These are phyloP conservation scores for Taxawa tesnikishii DNA, from an alignment of 2,329 filamentous ascomycete genomes.

Conservation along the genomic window DNA sequence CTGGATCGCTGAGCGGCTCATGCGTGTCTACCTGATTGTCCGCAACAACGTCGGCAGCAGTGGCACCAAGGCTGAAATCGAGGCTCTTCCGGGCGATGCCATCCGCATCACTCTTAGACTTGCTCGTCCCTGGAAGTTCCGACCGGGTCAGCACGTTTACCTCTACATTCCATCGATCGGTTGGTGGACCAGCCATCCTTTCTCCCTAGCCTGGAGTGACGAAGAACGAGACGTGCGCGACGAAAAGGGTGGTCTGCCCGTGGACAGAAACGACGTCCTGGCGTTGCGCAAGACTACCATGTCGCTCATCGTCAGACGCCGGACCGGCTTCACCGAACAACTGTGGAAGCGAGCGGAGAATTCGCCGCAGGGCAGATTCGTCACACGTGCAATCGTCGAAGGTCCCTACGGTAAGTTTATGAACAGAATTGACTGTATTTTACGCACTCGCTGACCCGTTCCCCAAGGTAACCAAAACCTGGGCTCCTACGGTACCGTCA, in stretches of 20 bases:
- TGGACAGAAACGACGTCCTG: conserved; percentile 39
- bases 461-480: conserved; percentile 38
- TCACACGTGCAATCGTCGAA: conserved; percentile 65
- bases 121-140: conserved; percentile 65
- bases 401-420: conserved; percentile 72
- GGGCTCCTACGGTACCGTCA: conserved; percentile 80
- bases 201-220: conserved; percentile 68
- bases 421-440: background rate
- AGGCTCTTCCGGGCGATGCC: conserved; percentile 65
- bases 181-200: conserved; percentile 65
- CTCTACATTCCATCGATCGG: conserved; percentile 64
- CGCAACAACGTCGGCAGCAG: conserved; percentile 56
- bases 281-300: conserved; percentile 42
- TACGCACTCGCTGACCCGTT: background rate
- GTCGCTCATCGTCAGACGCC: conserved; percentile 75
- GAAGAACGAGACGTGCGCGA: conserved; percentile 33
- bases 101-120: conserved; percentile 61
- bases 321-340: conserved; percentile 76
- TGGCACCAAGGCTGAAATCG: conserved; percentile 56
- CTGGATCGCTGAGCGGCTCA: conserved; percentile 53
- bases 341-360: conserved; percentile 58
- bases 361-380: conserved; percentile 41
- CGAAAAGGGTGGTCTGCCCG: conserved; percentile 32
- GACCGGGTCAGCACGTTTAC: conserved; percentile 67
- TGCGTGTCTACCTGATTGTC: conserved; percentile 47